Evolutionary conservation across 2,329 filamentous ascomycete species (phyloP), one percentile per base, ranked within the genome.

Genomic region (Nemania sp.): DNA sequence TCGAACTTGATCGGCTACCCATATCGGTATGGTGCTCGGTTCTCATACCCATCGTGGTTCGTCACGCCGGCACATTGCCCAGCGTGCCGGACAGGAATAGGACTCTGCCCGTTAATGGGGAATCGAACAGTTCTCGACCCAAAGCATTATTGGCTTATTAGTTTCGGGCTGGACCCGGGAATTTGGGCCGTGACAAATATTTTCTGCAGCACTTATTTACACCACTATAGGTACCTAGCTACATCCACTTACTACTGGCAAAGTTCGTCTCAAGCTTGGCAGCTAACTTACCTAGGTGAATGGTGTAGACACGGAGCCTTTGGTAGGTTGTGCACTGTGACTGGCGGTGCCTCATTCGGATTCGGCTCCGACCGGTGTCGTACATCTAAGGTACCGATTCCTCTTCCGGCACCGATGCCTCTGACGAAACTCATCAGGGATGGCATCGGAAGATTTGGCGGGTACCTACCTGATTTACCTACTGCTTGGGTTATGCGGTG

Each of bases 121-220:
- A 53, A 57, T 50, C 57, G 52, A 25, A 46, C 54, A 39, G 54
- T 42, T 42, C 32, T 57, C 50, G 57, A 37, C 25, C 25, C 25
- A 29, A 29, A 7, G 25, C 25, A 29, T 29, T 4, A 29, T 29
- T 29, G 7, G 21, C 39, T 29, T 4, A 29, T 29, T 29, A 29
- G 21, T 43, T 49, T 21, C 18, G 25, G 53, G 49, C 57, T 54
- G 45, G 50, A 58, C 61, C 61, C 61, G 61, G 45, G 58, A 20
- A 55, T 32, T 61, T 50, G 61, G 61, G 58, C 59, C 61, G 25
- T 64, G 61, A 64, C 61, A 64, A 64, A 64, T 64, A 56, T 18
- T 25, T 54, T 11, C 53, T 50, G 48, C 49, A 60, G 9, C 29
- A 29, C 25, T 29, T 4, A n/a, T n/a, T n/a, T n/a, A n/a, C n/a